Evolutionary conservation across 352 stramenopile genomes (phyloP), one percentile per base, ranked within the genome.

Genomic region (Phytophthora nicotianae): DNA sequence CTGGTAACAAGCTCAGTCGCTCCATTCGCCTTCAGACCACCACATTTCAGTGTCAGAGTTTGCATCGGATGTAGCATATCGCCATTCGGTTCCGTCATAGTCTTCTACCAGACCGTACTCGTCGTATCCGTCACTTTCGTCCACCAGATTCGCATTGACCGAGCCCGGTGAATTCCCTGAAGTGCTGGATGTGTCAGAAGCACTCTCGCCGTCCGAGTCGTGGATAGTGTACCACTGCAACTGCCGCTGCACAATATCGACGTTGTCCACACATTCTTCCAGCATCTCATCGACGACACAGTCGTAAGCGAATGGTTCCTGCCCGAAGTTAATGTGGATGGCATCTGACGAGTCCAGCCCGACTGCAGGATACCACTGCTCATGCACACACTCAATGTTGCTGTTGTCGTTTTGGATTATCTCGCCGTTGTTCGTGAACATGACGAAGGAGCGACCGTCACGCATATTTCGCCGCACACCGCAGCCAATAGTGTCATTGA

Each of bases 241-340:
- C 47, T 77, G 64, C 42, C 61, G 61, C 38, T 60, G 50, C 10
- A 69, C 56, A n/a, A 67, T 41, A 38, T 68, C 56, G n/a, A 27
- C 27, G 24, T 65, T 77, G 11, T 26, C 54, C 41, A 17, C 40
- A 40, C 59, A 68, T 41, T 77, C 69, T 16, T 55, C 40, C 5
- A 77, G 38, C 47, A 77, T 59, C n/a, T 72, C 65, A 9, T 71
- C 60, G 27, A 72, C 69, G 13, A 77, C 55, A 4, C 51, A n/a
- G 42, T 77, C 65, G 27, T 77, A 71, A 11, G 43, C 60, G 35
- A 77, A 77, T 11, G 65, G 65, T 17, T 74, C 69, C 43, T 77
- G 69, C 0, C 69, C 69, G 27, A 74, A 77, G 29, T 77, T 77
- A 20, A 77, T 53, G 50, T 65, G 65, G 29, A 77, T 68, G 9